Evolutionary conservation across 2,329 filamentous ascomycete genomes (phyloP), one percentile per base, ranked within the genome.

Genomic region (Thermoascus crustaceus): DNA sequence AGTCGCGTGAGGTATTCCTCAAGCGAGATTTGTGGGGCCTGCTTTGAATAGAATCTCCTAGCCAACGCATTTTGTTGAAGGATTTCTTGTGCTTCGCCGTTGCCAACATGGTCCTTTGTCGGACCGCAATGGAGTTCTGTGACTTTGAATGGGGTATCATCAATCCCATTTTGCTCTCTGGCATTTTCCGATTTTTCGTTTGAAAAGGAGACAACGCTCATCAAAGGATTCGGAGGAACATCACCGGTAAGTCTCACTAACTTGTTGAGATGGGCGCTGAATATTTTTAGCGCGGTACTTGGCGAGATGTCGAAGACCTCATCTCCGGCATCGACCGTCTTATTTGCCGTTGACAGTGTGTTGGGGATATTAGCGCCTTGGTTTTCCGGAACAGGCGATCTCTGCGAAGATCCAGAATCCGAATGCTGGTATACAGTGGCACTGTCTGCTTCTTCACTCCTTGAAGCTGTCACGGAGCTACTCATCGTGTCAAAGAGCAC

Each of bases 41-140:
- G 76, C 57, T 91, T 94, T 45, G 83, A 89, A 67, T 91, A 93
- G 63, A 98, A 98, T 52, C 91, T 91, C 47, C 87, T 79, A 11
- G 85, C 86, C 45, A 96, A 85, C 45, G 86, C 82, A 43, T 79
- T 80, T 54, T 91, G 83, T 57, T 95, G 88, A 21, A 85, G 64
- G 41, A 81, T 78, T 38, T 86, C 68, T 14, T 82, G 80, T 48
- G 86, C 79, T 19, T 78, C 79, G 55, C 85, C 76, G 30, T 76
- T 75, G n/a, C 79, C 60, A 21, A 68, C 55, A 23, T 68, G 60
- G 21, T 64, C 51, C 7, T 52, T 48, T n/a, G 30, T 19, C 58
- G 25, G 55, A 48, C 45, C 59, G 55, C 44, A 61, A 51, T 46
- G 62, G 54, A 49, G 47, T 45, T 49, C 57, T 47, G 43, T 58